These are phyloP conservation scores for Butyriboletus loyo DNA, from an alignment of 768 basidiomycete genomes.

Conservation along the genomic window DNA sequence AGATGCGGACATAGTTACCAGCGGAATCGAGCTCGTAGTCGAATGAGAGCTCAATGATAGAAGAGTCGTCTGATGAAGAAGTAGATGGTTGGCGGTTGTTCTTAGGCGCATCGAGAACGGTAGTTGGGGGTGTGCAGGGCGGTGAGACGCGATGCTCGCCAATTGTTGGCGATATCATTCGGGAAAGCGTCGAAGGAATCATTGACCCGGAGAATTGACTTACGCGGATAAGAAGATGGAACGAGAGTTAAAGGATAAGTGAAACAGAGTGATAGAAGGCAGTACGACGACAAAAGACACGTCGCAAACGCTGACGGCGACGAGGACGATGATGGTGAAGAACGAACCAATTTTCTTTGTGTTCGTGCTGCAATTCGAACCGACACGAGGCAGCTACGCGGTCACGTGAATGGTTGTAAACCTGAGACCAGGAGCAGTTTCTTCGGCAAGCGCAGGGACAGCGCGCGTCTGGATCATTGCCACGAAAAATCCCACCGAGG, in stretches of 20 bases:
- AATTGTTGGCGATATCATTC: conserved; percentile 28
- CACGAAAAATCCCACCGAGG: no score
- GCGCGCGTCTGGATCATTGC: no score
- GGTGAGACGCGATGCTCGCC: conserved; percentile 32
- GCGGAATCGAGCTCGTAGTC: conserved; percentile 44
- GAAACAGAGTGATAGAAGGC: neutral
- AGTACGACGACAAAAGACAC: conserved; percentile 11
- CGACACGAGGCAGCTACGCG: conserved; percentile 36
- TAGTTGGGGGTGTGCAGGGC: conserved; percentile 28
- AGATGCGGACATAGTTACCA: conserved; percentile 45
- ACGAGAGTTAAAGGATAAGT: neutral
- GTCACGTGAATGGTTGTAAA: conserved; percentile 32
- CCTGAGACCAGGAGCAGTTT: no score
- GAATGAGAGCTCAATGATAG: conserved; percentile 46
- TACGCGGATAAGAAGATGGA: conserved; percentile 2
- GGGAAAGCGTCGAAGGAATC: conserved; percentile 19
- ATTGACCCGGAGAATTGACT: conserved; percentile 17
- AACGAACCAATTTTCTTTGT: conserved; percentile 28
- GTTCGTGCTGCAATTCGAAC: conserved; percentile 23
- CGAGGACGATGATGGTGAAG: conserved; percentile 8
- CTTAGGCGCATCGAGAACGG: conserved; percentile 31
- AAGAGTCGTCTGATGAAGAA: conserved; percentile 45
- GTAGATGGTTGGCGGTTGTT: conserved; percentile 31
- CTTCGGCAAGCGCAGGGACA: no score
- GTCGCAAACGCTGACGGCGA: conserved; percentile 20